Evolutionary conservation across 225 moss, liverwort and hornwort genomes (phyloP), one percentile per base, ranked within the genome.

Genomic region (Pleurozium schreberi): DNA sequence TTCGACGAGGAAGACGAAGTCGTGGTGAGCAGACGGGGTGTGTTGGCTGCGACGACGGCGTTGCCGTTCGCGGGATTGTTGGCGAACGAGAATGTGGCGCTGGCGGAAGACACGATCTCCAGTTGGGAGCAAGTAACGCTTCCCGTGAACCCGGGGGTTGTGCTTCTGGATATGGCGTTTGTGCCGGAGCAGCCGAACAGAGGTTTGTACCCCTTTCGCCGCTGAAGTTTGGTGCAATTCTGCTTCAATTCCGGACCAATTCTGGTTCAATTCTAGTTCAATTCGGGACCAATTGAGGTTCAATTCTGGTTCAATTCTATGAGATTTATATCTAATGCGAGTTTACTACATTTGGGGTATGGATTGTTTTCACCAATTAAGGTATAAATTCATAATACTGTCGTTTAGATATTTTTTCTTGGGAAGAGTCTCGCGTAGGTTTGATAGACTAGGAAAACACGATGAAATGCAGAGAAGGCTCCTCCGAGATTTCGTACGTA

Each of bases 121-220:
- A 95, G 92, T 68, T 97, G 98, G 97, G 97, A 98, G 92, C 92
- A 91, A 86, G 92, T 98, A 34, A 85, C 57, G 49, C 92, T 98
- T 40, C 98, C 98, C 30, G 95, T 98, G 12, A 75, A 95, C 69
- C 8, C 88, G 3, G 96, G 97, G 47, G 97, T 98, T 17, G 98
- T 98, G 47, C 86, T 98, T n/a, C 95, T 96, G 57, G 98, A 98
- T 89, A 92, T 98, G 79, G 96, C 97, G 11, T 98, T 98, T 66
- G 96, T 98, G 23, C 98, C 98, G 14, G 97, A 98, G 34, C 94
- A 98, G 43, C 96, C 97, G 36, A 95, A 98, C 55, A 95, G 94
- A 75, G 84, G 84, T 84, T 67, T 53, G 31, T 42, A 2, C 12
- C 18, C 40, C 14, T 14, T 86, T 23, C 42, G 3, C 14, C 11